Evolutionary conservation across 2,329 filamentous ascomycete genomes (phyloP), one percentile per base, ranked within the genome.

Genomic region (Dissoconium aciculare): DNA sequence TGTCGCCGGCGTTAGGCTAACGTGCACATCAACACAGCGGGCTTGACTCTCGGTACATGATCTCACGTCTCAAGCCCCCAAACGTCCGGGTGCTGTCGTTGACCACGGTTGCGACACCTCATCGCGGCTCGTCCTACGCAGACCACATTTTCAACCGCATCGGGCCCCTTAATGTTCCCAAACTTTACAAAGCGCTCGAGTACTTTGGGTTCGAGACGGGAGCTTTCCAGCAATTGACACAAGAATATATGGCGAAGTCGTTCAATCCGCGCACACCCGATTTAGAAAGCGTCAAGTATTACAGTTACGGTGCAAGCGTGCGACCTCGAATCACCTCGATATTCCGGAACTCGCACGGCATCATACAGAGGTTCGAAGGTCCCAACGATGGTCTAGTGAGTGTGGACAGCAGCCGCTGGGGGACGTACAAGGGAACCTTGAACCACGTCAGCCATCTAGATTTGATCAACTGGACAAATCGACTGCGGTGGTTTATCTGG

Each of bases 31-130:
- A 9, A 17, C 16, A 2, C 43, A 72, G 71, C 32, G 71, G 71
- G 5, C 63, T 76, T 30, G 71, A 76, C 47, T 63, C 71, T 17
- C 60, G 71, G 35, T 73, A 73, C 42, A 73, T 76, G 67, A 71
- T 76, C 42, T 72, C 66, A 36, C 60, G 56, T 25, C 53, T 75
- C 13, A 60, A 62, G 29, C 69, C 69, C 6, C 56, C 58, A 3
- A 69, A 74, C 30, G 81, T 93, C 41, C 82, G 81, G 49, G 79
- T 93, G 36, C 64, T 84, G 21, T 74, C 70, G 0, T 50, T 76
- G 41, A 75, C 71, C 1, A 75, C 71, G 0, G 65, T 76, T 34
- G 69, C 71, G 3, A 69, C 67, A 10, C 71, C 71, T 1, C 71
- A 76, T 53, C 54, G 64, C 52, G 69, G 70, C 3, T 72, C 68